A percentile compares a stretch with the other conserved stretches of the same genome.
phyloP scores from a whole-genome alignment of 225 moss, liverwort and hornwort genomes.

The Pseudisothecium myosuroides region DNA sequence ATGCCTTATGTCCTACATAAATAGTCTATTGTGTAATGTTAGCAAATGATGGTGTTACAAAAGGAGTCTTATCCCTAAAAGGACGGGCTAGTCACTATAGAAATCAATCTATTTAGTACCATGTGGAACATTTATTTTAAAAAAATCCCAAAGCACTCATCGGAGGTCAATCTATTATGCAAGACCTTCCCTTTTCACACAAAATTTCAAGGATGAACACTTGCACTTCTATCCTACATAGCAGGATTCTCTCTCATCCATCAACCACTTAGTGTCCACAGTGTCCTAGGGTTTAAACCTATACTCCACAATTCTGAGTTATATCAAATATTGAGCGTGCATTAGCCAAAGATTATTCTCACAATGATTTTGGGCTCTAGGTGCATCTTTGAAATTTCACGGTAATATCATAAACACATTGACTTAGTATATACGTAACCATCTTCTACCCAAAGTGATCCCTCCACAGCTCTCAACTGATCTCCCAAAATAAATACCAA shows the following conservation, averaged over 20 bases:
- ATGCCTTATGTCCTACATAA: background rate
- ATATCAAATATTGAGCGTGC: background rate
- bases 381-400: background rate
- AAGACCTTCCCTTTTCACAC: too few species aligned
- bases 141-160: too few species aligned
- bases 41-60: background rate
- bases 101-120: too few species aligned
- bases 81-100: fast-evolving
- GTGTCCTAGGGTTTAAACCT: background rate
- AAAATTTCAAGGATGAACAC: too few species aligned
- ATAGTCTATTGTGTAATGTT: background rate
- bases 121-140: too few species aligned
- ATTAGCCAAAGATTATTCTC: background rate
- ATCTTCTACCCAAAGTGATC: background rate
- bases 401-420: background rate
- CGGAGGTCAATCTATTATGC: too few species aligned
- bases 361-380: too few species aligned
- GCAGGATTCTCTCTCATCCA: too few species aligned
- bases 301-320: background rate
- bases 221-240: too few species aligned
- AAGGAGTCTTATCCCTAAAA: background rate
- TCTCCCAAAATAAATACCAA: background rate
- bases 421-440: too few species aligned
- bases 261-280: too few species aligned
- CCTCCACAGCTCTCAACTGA: background rate